A percentile compares a stretch with the other conserved stretches of the same genome.
phyloP scores from a whole-genome alignment of 257 asterid species.

The Solanum arcanum region DNA sequence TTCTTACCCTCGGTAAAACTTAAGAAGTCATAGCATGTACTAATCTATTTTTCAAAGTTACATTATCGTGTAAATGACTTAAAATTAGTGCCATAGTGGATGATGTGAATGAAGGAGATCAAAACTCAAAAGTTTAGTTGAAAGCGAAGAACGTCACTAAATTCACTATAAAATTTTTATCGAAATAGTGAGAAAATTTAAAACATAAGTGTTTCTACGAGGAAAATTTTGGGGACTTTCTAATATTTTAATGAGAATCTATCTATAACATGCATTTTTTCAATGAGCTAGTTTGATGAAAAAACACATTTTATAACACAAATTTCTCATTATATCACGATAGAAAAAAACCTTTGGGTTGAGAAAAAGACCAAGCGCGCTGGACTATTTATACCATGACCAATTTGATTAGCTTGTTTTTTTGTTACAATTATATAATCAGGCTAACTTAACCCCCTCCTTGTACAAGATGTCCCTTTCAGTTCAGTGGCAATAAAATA shows the following conservation, averaged over 20 bases:
- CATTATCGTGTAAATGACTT: neutral
- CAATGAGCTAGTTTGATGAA: neutral
- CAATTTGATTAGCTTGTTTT: neutral
- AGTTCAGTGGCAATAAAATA: neutral
- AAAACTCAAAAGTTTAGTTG: neutral
- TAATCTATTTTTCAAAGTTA: neutral
- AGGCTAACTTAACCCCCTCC: neutral
- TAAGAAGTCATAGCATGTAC: no score
- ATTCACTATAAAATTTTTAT: no score
- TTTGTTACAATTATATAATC: neutral
- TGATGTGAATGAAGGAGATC: neutral
- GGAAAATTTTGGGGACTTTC: no score
- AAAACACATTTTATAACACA: no score
- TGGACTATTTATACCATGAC: neutral
- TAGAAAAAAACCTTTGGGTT: no score
- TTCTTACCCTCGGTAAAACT: neutral
- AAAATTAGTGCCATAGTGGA: neutral
- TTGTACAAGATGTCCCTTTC: neutral
- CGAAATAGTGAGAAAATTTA: neutral
- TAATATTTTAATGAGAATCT: no score
- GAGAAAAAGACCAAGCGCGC: neutral
- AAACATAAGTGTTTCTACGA: neutral
- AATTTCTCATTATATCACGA: no score
- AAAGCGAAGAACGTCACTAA: neutral
- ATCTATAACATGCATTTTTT: rapidly evolving